Conservation (phyloP, 768 basidiomycete species). For the Pleurotus tuber-regium region DNA sequence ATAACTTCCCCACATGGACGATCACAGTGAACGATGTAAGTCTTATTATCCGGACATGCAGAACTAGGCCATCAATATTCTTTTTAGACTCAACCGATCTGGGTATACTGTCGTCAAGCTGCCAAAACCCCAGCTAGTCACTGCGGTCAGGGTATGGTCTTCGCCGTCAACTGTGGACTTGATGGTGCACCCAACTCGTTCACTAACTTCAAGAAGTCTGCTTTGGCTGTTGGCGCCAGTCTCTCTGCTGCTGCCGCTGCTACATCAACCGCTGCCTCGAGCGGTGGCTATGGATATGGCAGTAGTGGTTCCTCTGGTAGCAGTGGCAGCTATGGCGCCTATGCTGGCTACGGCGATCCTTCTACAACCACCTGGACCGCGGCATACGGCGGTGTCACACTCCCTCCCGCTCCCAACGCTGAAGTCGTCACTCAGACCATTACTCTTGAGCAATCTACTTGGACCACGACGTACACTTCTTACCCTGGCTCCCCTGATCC, state of each 20-base stretch:
- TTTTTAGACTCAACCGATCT: slow-evolving; percentile 49
- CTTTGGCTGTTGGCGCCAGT: slow-evolving; percentile 51
- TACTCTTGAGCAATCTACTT: slow-evolving; percentile 38
- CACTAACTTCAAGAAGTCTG: slow-evolving; percentile 55
- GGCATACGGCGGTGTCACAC: slow-evolving; percentile 48
- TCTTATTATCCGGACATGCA: slow-evolving; percentile 5
- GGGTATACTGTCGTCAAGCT: slow-evolving; percentile 59
- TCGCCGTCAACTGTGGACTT: slow-evolving; percentile 59
- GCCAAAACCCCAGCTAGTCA: slow-evolving; percentile 49
- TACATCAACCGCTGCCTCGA: slow-evolving; percentile 23
- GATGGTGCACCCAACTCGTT: slow-evolving; percentile 59
- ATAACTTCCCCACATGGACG: slow-evolving; percentile 48
- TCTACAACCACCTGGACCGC: slow-evolving; percentile 32
- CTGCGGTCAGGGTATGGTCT: slow-evolving; percentile 67
- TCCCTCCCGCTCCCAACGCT: slow-evolving; percentile 47
- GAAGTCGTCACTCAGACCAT: slow-evolving; percentile 44
- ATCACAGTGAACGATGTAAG: slow-evolving; percentile 52
- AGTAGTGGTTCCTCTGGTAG: slow-evolving; percentile 2
- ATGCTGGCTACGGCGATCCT: slow-evolving; percentile 16
- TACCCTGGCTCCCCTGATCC: slow-evolving; percentile 53
- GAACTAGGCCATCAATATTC: slow-evolving; percentile 5
- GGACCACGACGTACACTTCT: slow-evolving; percentile 59
- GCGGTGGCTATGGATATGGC: slow-evolving; percentile 14
- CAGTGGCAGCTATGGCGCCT: neutral
- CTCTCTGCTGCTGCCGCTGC: slow-evolving; percentile 40